Conservation (phyloP, 2,329 filamentous ascomycete genomes). For the Pseudogymnoascus sp. region DNA sequence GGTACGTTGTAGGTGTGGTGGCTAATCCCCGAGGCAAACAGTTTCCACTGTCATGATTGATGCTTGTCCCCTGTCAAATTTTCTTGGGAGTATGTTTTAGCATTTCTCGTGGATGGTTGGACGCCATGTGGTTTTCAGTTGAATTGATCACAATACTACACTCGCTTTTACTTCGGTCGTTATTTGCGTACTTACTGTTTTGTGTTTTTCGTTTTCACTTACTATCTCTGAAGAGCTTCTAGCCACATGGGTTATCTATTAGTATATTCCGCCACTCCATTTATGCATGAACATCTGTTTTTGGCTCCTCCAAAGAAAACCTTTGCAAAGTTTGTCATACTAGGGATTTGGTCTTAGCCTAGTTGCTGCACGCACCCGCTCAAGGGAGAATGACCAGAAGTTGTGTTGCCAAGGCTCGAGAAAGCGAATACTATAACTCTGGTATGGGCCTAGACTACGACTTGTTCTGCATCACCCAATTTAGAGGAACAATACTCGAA, state of each 20-base stretch:
- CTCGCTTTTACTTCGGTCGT: neutral
- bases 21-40: constrained; percentile 6
- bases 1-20: neutral
- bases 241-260: neutral
- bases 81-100: neutral
- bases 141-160: neutral
- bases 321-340: neutral
- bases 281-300: constrained; percentile 1
- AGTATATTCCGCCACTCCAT: neutral
- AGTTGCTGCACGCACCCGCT: constrained; percentile 5
- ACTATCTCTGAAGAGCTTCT: neutral
- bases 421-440: neutral
- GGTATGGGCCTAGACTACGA: neutral
- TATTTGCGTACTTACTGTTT: constrained; percentile 1
- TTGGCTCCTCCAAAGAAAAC: neutral
- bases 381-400: neutral
- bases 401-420: neutral
- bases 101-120: neutral
- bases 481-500: neutral
- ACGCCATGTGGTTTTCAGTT: neutral
- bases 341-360: neutral
- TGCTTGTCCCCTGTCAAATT: neutral
- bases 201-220: neutral
- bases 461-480: constrained; percentile 3
- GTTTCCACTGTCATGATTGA: neutral